These are phyloP conservation scores for Penicillium polonicum DNA, from an alignment of 2,329 filamentous ascomycete genomes.

Conservation along the genomic window DNA sequence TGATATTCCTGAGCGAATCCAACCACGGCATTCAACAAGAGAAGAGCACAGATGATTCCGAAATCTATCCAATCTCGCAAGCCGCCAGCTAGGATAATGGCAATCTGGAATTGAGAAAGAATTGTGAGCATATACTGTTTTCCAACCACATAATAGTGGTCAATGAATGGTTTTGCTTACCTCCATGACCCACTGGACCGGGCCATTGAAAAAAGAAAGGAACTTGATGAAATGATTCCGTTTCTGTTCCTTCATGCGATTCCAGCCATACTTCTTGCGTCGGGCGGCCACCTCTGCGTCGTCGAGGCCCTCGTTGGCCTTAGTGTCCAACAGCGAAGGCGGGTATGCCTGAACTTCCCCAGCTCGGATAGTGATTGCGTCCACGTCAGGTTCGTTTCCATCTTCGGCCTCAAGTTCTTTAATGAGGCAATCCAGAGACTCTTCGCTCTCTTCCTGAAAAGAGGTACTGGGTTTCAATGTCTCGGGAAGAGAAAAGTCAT, in stretches of 20 bases:
- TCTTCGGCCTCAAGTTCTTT: slow-evolving; percentile 83
- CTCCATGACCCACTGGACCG: slow-evolving; percentile 94
- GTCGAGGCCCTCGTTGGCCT: slow-evolving; percentile 70
- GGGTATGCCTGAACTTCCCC: slow-evolving; percentile 61
- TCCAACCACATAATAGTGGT: neutral
- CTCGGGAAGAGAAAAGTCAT: neutral
- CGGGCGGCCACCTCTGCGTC: slow-evolving; percentile 64
- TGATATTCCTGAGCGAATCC: slow-evolving; percentile 90
- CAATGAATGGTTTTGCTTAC: slow-evolving; percentile 46
- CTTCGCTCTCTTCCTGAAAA: slow-evolving; percentile 49
- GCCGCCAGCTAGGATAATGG: slow-evolving; percentile 77
- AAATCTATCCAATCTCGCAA: slow-evolving; percentile 90
- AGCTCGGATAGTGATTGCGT: slow-evolving; percentile 54
- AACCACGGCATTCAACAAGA: slow-evolving; percentile 79
- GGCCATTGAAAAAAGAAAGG: slow-evolving; percentile 76
- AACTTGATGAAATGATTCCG: slow-evolving; percentile 84
- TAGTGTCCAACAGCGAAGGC: slow-evolving; percentile 75
- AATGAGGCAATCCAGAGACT: slow-evolving; percentile 83
- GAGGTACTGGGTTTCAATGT: neutral
- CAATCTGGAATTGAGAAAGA: slow-evolving; percentile 50
- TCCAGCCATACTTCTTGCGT: slow-evolving; percentile 74
- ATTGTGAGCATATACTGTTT: neutral
- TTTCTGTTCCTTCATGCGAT: slow-evolving; percentile 90
- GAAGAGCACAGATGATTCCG: slow-evolving; percentile 80
- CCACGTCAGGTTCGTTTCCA: slow-evolving; percentile 64